Evolutionary conservation across 495 filamentous ascomycete species (phyloP).

Genomic region (Darksidea phi): DNA sequence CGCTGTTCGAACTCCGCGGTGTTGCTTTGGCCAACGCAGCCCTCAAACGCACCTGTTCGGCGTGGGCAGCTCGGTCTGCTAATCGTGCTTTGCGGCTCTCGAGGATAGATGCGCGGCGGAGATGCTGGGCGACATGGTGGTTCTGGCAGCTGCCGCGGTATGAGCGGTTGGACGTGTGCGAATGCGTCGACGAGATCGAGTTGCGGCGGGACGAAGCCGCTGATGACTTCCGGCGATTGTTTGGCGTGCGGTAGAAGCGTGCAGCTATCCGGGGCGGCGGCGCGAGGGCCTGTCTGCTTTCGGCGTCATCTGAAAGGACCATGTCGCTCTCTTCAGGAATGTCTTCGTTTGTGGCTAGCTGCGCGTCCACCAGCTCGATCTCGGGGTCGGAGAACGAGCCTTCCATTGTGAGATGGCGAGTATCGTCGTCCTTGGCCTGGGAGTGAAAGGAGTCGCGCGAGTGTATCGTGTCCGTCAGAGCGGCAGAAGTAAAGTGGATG

Average conservation of each 20-base stretch:
- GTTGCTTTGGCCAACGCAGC: conserved; percentile 82
- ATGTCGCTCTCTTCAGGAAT: conserved; percentile 41
- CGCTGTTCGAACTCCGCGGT: conserved; percentile 60
- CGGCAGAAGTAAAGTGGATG: conserved; percentile 7
- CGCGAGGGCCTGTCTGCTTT: conserved; percentile 48
- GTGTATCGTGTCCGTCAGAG: conserved; percentile 17
- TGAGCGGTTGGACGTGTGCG: conserved; percentile 63
- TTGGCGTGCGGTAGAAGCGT: conserved; percentile 73
- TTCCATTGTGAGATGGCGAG: conserved; percentile 14
- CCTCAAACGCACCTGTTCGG: conserved; percentile 90
- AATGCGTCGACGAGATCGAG: conserved; percentile 84
- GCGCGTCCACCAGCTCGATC: conserved; percentile 16
- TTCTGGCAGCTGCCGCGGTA: conserved; percentile 66
- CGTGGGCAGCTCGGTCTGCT: conserved; percentile 90
- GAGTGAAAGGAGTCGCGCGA: conserved; percentile 1
- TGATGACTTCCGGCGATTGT: conserved; percentile 74
- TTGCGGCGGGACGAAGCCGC: conserved; percentile 84
- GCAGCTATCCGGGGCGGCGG: conserved; percentile 83
- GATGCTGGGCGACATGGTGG: conserved; percentile 82
- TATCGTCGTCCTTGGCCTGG: neutral
- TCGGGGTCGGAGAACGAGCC: conserved; percentile 26
- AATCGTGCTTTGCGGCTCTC: conserved; percentile 90
- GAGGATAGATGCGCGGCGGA: conserved; percentile 86
- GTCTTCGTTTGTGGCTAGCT: conserved; percentile 32
- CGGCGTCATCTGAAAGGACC: conserved; percentile 36